Evolutionary conservation across 1,139 yeast species (phyloP), one percentile per base, ranked within the genome.

Genomic region (Kodamaea plutei): DNA sequence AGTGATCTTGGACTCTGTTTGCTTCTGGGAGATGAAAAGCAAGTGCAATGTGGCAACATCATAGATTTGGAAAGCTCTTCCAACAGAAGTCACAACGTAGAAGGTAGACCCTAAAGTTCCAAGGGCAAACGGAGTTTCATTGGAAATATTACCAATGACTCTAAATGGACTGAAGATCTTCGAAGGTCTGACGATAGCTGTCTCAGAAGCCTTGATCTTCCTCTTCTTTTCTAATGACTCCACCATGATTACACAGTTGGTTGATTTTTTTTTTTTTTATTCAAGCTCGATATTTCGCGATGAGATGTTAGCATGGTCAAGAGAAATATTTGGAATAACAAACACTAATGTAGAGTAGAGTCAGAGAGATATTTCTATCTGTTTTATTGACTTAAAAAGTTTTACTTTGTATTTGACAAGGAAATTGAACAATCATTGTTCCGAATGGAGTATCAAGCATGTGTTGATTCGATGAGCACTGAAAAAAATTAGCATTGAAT

Each of bases 51-150:
- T 87, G 25, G 91, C 76, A 10, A 95, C 95, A 61, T 91, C 98
- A 50, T 84, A 93, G 22, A 91, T 85, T 56, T 91, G 98, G 59
- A 91, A 87, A 1, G 93, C 74, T 36, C 78, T 71, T 4, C 96
- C 98, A 16, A 91, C 95, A 21, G 87, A 79, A 0, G 98, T 89
- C 8, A 84, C 95, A 28, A 87, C 76, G 47, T 89, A 83, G 49
- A 84, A 89, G 1, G 94, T 79, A 11, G 85, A 73, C 35, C 99
- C 99, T 36, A 91, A 68, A 1, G 91, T 78, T 18, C 97, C 95
- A 20, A 88, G 66, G 8, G 96, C 87, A 53, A 88, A 84, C 2
- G 97, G 97, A 1, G 74, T 69, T 19, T 77, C 81, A 50, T 87
- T 85, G 20, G 87, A 69, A 16, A 83, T 85, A 51, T 79, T 79